Conservation (phyloP, 2,329 filamentous ascomycete genomes). For the Phoma sp. region DNA sequence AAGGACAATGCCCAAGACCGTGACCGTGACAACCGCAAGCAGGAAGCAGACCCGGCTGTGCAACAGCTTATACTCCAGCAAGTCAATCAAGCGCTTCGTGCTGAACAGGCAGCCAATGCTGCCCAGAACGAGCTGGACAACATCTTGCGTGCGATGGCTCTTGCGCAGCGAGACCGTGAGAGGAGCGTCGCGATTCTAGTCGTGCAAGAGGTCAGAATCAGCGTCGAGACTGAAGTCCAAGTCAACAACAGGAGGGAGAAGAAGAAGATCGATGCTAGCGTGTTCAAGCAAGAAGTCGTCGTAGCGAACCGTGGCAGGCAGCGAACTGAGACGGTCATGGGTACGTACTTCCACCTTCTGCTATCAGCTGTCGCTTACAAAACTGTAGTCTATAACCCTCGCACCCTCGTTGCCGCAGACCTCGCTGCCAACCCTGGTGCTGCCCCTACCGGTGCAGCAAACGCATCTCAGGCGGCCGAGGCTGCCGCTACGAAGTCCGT, state of each 20-base stretch:
- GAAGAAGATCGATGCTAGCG: background rate
- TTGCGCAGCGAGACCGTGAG: background rate
- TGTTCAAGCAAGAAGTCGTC: conserved; percentile 10
- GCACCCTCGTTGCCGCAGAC: conserved; percentile 2
- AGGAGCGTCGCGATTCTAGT: conserved; percentile 9
- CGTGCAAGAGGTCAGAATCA: background rate
- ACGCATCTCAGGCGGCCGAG: background rate
- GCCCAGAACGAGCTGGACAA: conserved; percentile 5
- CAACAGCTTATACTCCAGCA: conserved; percentile 4
- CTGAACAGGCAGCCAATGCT: conserved; percentile 5
- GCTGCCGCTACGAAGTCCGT: background rate
- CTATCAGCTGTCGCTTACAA: background rate
- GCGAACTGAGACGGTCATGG: conserved; percentile 6
- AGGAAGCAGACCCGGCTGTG: background rate
- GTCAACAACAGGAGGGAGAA: background rate
- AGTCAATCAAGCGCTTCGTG: conserved; percentile 5
- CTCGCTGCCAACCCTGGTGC: background rate
- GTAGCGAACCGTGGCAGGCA: conserved; percentile 11
- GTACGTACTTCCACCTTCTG: background rate
- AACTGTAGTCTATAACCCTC: conserved; percentile 1
- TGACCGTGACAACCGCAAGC: background rate
- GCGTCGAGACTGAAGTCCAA: conserved; percentile 1
- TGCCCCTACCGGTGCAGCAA: background rate
- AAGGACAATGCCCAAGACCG: background rate
- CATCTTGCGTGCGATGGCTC: conserved; percentile 1